phyloP scores from a whole-genome alignment of 345 rosid species.

The Lenwebbia sp. region DNA sequence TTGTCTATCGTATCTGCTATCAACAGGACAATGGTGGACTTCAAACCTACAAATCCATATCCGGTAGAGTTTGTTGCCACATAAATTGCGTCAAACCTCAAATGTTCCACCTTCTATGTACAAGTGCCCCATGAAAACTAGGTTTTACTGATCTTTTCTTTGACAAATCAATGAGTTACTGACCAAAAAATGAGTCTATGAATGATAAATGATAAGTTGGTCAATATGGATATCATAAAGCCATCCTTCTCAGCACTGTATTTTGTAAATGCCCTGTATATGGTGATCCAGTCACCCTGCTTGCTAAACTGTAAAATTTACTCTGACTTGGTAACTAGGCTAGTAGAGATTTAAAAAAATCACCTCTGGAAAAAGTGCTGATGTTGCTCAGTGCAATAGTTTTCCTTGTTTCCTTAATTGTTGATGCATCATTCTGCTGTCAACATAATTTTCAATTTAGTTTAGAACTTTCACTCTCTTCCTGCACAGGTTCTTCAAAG shows the following conservation, averaged over 20 bases:
- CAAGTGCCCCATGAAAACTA: not conserved
- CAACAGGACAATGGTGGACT: not conserved
- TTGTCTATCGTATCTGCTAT: not conserved
- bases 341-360: not conserved
- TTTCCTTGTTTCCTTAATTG: not conserved
- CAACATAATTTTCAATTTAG: not conserved
- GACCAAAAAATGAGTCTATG: not conserved
- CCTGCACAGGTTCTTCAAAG: slow-evolving; percentile 66
- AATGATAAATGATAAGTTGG: not conserved
- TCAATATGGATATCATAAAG: not conserved
- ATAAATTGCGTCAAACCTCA: not conserved
- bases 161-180: not conserved
- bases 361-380: not conserved
- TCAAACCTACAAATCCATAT: not conserved
- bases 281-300: not conserved
- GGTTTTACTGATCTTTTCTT: not conserved
- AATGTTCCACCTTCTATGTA: not conserved
- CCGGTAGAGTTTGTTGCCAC: not conserved
- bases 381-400: not conserved
- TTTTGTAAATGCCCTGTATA: not conserved
- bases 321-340: not conserved
- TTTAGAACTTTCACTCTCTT: not conserved
- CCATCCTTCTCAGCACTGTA: not conserved
- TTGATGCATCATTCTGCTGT: not conserved
- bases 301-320: not conserved